Base-by-base conservation (phyloP, 805 yeast species). In the Komagataella ulmi region DNA sequence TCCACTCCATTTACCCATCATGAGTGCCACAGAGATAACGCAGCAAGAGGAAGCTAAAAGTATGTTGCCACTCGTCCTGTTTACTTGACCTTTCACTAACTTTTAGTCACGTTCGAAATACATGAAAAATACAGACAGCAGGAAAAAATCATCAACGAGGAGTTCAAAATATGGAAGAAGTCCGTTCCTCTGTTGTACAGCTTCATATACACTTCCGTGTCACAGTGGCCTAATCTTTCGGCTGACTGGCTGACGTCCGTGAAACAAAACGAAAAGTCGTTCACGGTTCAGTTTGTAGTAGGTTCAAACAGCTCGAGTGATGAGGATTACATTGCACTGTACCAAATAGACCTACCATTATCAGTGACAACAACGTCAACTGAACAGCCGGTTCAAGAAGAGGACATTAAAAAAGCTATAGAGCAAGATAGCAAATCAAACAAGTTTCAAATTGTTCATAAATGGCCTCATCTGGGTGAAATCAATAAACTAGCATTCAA, bases 91-190 rank as follows among this genome's bases (percentile, higher is more conserved):
- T 3, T 14, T 10, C 14, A 30, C 40, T 30, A 30, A 30, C n/a
- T 5, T 8, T 2, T 30, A 45, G 47, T 19, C 23, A 21, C 47
- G 7, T 19, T 6, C 14, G 47, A 45, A 45, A 45, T 45, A 14
- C 47, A 21, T n/a, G 58, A 61, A 45, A 59, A 73, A 54, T 79
- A 77, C 59, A 81, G 79, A 57, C 68, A 72, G 50, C 71, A 72
- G 49, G 86, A 81, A 58, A 85, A 84, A 60, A 65, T 83, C 7
- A 72, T 75, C 54, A 85, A 85, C 59, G 95, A 85, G 65, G 93
- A 85, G 66, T 85, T 76, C 71, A 79, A 79, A 58, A 77, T 82
- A 53, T 88, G 96, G 96, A 88, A 87, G 63, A 86, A 87, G 60
- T 77, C 91, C 1, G 83, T 85, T 12, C 95, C 95, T 3, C 70